Evolutionary conservation across 2,329 filamentous ascomycete genomes (phyloP), one percentile per base, ranked within the genome.

Genomic region (Chrysoporthe cubensis): DNA sequence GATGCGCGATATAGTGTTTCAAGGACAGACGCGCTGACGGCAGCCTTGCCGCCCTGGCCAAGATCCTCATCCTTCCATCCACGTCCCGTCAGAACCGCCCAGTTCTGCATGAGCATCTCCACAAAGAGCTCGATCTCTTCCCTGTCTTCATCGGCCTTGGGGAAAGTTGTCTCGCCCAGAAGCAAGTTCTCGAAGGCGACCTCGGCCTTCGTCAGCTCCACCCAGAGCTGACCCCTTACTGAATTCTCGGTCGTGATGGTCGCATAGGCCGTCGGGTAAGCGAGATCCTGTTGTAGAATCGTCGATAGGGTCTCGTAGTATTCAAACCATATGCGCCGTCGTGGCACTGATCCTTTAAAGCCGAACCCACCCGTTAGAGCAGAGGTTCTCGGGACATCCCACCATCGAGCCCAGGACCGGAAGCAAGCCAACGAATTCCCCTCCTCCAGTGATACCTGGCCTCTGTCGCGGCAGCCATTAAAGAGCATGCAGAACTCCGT

Each of bases 1-100:
- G 95, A 93, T 32, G 94, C 93, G 50, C 91, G 91, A 78, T 98
- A 99, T 7, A 99, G 84, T 40, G 94, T 92, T 78, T 96, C 94
- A 52, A 99, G 85, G 43, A 96, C 89, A 62, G 89, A 89, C 65
- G 91, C 88, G 71, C 91, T 91, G 21, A 95, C 82, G 32, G 85
- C 88, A 74, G 90, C 88, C 73, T 93, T 91, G 9, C 94, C 94
- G 6, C 92, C 93, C 73, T 90, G 88, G 3, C 93, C 94, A 40
- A 97, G 84, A 72, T 97, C 93, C 65, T 88, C 82, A 71, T 97
- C 91, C 54, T 84, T 86, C 94, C 94, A 97, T 18, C 87, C 87
- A 40, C 90, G 87, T 8, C 94, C 92, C 73, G 91, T 93, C 8
- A 97, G 79, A 44, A 96, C 83, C 62, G 87, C 83, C 96, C 96